Evolutionary conservation across 352 stramenopile species (phyloP).

Genomic region (Globisporangium polare): DNA sequence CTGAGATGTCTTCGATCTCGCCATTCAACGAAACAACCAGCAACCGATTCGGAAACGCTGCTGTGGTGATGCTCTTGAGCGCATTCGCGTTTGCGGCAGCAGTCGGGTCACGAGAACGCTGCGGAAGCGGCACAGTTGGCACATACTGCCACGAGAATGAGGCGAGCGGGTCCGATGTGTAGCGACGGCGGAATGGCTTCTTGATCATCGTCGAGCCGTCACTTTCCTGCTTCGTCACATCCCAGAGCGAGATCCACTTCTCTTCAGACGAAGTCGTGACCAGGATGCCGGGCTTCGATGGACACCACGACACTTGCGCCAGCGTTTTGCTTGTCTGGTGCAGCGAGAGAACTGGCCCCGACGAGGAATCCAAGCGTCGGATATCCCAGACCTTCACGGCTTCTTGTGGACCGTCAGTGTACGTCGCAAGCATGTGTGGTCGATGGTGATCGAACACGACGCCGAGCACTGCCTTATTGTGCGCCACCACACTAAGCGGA

Average conservation of each 20-base stretch:
- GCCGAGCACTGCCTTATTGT: constrained; percentile 81
- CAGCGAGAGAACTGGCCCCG: constrained; percentile 61
- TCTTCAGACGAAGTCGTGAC: constrained; percentile 75
- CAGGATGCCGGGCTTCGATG: constrained; percentile 75
- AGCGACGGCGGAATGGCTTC: constrained; percentile 73
- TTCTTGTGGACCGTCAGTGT: constrained; percentile 78
- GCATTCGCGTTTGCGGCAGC: constrained; percentile 22
- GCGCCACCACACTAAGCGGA: constrained; percentile 78
- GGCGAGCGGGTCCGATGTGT: constrained; percentile 67
- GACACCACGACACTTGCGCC: constrained; percentile 78
- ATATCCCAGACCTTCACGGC: constrained; percentile 87
- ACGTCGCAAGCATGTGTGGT: constrained; percentile 79
- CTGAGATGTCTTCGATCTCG: constrained; percentile 83
- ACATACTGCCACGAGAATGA: constrained; percentile 85
- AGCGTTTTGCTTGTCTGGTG: constrained; percentile 73
- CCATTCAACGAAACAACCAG: constrained; percentile 66
- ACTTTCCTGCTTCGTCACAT: constrained; percentile 64
- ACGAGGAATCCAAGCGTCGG: constrained; percentile 64
- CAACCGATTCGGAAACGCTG: constrained; percentile 78
- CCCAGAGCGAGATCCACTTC: constrained; percentile 83
- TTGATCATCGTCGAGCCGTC: constrained; percentile 39
- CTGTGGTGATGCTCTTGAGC: constrained; percentile 36
- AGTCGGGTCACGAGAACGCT: not conserved
- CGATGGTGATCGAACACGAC: constrained; percentile 81
- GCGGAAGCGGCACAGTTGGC: constrained; percentile 4